These are phyloP conservation scores for Daedaleopsis sinensis DNA, from an alignment of 768 basidiomycete species.

Conservation along the genomic window DNA sequence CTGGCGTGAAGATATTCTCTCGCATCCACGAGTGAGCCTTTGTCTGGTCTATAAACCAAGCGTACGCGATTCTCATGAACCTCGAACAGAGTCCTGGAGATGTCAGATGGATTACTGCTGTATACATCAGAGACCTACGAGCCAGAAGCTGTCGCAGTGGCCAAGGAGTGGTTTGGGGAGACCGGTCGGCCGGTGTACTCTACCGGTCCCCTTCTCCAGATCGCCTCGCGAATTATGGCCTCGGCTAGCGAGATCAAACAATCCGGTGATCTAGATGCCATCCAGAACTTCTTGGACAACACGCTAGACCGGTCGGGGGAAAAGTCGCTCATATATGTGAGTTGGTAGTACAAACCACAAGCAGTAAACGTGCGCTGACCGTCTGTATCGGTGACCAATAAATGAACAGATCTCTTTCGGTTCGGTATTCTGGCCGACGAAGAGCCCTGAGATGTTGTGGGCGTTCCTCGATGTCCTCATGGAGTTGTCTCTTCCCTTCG, in stretches of 20 bases:
- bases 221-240: background rate
- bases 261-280: background rate
- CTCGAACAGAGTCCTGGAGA: background rate
- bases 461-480: conserved; percentile 23
- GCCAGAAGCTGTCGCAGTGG: conserved; percentile 1
- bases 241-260: background rate
- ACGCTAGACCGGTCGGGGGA: conserved; percentile 14
- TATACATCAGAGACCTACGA: conserved; percentile 13
- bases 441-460: conserved; percentile 19
- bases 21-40: conserved; percentile 10
- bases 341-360: background rate
- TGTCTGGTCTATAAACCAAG: too few species aligned
- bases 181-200: conserved; percentile 9
- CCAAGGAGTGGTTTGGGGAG: conserved; percentile 7
- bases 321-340: conserved; percentile 26
- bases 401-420: conserved; percentile 24
- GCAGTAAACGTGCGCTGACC: background rate
- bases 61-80: background rate
- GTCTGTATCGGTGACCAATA: background rate
- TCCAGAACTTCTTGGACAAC: conserved; percentile 12
- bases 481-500: conserved; percentile 23
- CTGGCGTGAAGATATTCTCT: background rate
- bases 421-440: conserved; percentile 22
- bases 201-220: conserved; percentile 13
- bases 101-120: conserved; percentile 11